phyloP scores from a whole-genome alignment of 192 early-diverging fungal species.

The Spizellomyces punctatus region DNA sequence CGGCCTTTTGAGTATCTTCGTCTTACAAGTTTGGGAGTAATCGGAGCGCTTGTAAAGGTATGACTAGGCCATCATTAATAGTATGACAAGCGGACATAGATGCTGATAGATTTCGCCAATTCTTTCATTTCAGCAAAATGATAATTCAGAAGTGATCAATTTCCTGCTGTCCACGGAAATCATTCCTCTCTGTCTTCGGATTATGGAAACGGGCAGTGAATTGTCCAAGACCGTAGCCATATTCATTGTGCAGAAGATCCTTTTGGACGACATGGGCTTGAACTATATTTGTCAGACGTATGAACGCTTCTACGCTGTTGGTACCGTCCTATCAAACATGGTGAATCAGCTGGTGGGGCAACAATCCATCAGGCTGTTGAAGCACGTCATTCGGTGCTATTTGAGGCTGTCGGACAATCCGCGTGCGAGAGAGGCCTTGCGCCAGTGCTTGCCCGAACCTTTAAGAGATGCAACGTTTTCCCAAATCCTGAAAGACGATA shows the following conservation, averaged over 20 bases:
- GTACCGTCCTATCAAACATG: constrained; percentile 92
- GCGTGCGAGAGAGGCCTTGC: constrained; percentile 86
- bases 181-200: constrained; percentile 95
- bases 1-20: constrained; percentile 96
- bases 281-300: constrained; percentile 88
- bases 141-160: constrained; percentile 93
- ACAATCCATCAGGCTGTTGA: constrained; percentile 82
- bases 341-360: constrained; percentile 87
- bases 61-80: neutral
- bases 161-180: constrained; percentile 97
- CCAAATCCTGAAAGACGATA: constrained; percentile 82
- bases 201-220: constrained; percentile 97
- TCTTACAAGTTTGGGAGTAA: constrained; percentile 91
- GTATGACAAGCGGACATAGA: neutral
- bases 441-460: constrained; percentile 88
- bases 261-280: constrained; percentile 91
- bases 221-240: constrained; percentile 99
- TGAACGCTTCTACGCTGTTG: constrained; percentile 92
- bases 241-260: constrained; percentile 97
- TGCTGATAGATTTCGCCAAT: neutral
- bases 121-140: constrained; percentile 61
- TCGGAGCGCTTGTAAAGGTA: constrained; percentile 95
- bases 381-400: constrained; percentile 93
- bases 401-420: constrained; percentile 91
- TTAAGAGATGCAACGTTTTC: constrained; percentile 87